Base-by-base conservation (phyloP, 306 rosid species). In the Quercus suber region DNA sequence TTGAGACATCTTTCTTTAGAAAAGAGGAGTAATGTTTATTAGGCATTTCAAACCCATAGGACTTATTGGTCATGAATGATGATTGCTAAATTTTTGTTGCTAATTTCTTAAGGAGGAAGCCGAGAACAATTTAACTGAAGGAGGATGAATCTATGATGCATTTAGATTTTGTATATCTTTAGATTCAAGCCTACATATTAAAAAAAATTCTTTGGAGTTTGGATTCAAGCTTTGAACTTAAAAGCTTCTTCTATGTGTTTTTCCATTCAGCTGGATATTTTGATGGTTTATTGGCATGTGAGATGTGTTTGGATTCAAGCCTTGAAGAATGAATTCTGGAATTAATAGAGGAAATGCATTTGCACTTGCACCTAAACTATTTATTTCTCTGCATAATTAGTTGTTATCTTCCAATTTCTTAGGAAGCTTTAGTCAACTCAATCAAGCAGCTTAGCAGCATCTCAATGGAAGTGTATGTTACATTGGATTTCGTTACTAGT, bases 381-480 rank as follows among this genome's bases (percentile, higher is more conserved):
- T 13, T 31, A 17, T 65, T 65, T 65, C 71, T 65, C 25, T 18
- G 71, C n/a, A 8, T 31, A 3, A 3, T 31, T 17, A 67, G 18
- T 33, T 31, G 15, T 23, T 67, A 30, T 59, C 25, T 33, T 33
- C 71, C 20, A 33, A 18, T 67, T 65, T 31, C 23, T 30, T 18
- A 1, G 21, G 14, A 21, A 25, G 68, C 68, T 60, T 25, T 12
- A 23, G 68, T 23, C 35, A 25, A 31, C 68, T 13, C 6, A 11
- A 60, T 4, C 35, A 25, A 60, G 25, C 2, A 23, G 1, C 9
- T 19, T n/a, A 91, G 92, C 60, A 96, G 90, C 88, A 88, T 93
- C 79, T 90, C 94, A 28, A 89, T 78, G 35, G 96, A 87, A 77
- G 86, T 76, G 81, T 81, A 64, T 18, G 28, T 74, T 55, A 69